A percentile compares a stretch with the other conserved stretches of the same genome.
Conservation (phyloP, 257 asterid species). For the Rauvolfia tetraphylla region DNA sequence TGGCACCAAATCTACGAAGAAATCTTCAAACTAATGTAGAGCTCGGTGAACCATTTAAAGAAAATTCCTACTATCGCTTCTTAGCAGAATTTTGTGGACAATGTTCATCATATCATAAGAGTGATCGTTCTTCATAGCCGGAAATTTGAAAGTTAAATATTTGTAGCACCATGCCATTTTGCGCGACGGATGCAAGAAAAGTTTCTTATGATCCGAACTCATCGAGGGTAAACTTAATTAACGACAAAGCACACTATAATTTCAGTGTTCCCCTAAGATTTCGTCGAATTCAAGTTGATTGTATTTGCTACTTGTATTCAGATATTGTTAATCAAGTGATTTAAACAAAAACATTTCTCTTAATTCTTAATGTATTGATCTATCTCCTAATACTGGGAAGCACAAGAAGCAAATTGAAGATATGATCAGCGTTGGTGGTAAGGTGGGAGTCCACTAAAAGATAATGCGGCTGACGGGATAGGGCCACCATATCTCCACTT, state of each 20-base stretch:
- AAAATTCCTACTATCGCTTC: too few species aligned
- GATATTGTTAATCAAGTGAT: too few species aligned
- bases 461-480: constrained; percentile 23
- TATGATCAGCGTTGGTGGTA: constrained; percentile 32
- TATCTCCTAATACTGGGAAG: not conserved
- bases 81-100: too few species aligned
- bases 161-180: not conserved
- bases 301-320: too few species aligned
- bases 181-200: not conserved
- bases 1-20: too few species aligned
- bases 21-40: too few species aligned
- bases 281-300: too few species aligned
- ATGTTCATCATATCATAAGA: not conserved
- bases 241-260: not conserved
- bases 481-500: constrained; percentile 27
- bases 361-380: not conserved
- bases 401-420: constrained; percentile 21
- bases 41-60: too few species aligned
- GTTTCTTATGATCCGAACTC: not conserved
- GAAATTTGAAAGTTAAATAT: not conserved
- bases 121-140: not conserved
- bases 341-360: not conserved
- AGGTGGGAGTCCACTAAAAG: constrained; percentile 34
- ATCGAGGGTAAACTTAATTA: not conserved
- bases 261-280: too few species aligned